Percentiles rank a stretch among this genome's conserved stretches.
These are phyloP conservation scores for Apodospora peruviana DNA, from an alignment of 495 filamentous ascomycete species.

Conservation along the genomic window DNA sequence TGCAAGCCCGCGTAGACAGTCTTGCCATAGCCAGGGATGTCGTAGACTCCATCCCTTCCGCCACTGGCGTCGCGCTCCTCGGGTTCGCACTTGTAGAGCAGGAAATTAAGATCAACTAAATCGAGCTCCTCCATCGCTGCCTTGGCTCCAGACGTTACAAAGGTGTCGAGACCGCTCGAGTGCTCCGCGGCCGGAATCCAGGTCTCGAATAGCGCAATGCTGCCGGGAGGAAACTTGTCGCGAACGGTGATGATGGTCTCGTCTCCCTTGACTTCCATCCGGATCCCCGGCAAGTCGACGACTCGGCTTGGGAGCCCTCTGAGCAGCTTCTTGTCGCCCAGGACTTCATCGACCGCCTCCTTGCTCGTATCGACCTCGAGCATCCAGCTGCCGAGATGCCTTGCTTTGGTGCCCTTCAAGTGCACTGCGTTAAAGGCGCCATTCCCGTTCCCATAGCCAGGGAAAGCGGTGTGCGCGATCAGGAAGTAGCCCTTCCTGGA, in stretches of 20 bases:
- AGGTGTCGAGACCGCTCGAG: slow-evolving; percentile 71
- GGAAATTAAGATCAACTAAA: slow-evolving; percentile 82
- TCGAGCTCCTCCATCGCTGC: slow-evolving; percentile 68
- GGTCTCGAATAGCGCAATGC: slow-evolving; percentile 91
- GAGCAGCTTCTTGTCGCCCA: slow-evolving; percentile 64
- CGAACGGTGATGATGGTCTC: slow-evolving; percentile 78
- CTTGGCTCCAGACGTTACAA: slow-evolving; percentile 74
- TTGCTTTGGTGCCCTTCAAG: slow-evolving; percentile 68
- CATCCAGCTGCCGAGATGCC: slow-evolving; percentile 80
- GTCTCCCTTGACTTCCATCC: slow-evolving; percentile 58
- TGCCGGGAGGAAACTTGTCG: slow-evolving; percentile 80
- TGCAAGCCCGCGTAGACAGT: slow-evolving; percentile 95
- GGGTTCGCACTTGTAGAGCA: slow-evolving; percentile 85
- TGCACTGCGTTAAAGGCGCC: slow-evolving; percentile 69
- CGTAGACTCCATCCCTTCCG: slow-evolving; percentile 80
- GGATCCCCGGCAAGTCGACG: slow-evolving; percentile 62
- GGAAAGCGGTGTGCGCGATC: slow-evolving; percentile 91
- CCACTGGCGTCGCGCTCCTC: slow-evolving; percentile 81
- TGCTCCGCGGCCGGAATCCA: slow-evolving; percentile 84
- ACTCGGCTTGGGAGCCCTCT: slow-evolving; percentile 78
- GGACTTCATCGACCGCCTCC: slow-evolving; percentile 55
- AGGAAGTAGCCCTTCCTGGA: slow-evolving; percentile 89
- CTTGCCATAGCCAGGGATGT: slow-evolving; percentile 74
- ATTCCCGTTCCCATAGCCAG: slow-evolving; percentile 75
- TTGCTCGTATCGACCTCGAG: slow-evolving; percentile 73